Base-by-base conservation (phyloP, 768 basidiomycete genomes). In the Tremella fuciformis region DNA sequence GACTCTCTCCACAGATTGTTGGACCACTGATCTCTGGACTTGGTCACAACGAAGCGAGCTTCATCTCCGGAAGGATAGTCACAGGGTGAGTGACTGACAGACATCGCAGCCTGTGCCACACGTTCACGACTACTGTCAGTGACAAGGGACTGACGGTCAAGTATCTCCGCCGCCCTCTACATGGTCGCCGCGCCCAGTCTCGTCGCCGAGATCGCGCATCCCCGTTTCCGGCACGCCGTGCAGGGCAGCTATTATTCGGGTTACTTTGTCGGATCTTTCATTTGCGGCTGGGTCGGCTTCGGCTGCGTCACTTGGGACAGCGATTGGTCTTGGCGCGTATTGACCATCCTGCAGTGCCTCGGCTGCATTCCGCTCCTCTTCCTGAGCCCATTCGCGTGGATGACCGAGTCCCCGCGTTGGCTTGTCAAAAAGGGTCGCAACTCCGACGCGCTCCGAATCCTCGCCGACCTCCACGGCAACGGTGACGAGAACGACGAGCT, bases 261-360 rank as follows among this genome's bases (percentile, higher is more conserved):
- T 11, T 65, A 50, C 39, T 65, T 54, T 34, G 55, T 65, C 39
- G 61, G 39, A 11, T 41, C 39, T 22, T 53, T 49, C 26, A 19
- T 59, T 18, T 49, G 55, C 47, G 50, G 58, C 8, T 65, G 50
- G 40, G 50, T 59, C 22, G 39, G 56, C 18, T 52, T 42, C 34
- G 64, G 64, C 2, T 42, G 56, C 29, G 42, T 59, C 51, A 24
- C 19, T n/a, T 62, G 60, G 55, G 13, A 49, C 41, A 61, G 57
- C 41, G 60, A 65, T 4, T 68, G 66, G 66, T 44, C 88, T 24
- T 91, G 89, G 89, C 86, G 91, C 50, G 56, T 71, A 19, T 65
- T 63, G n/a, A 58, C 64, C 22, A 21, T 67, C 16, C 50, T 71
- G 19, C 66, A 67, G 25, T 13, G 24, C 67, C 50, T 71, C 41